Percentiles rank a stretch among this genome's conserved stretches.
Evolutionary conservation across 306 rosid species (phyloP).

Genomic region (Dalbergia oliveri): DNA sequence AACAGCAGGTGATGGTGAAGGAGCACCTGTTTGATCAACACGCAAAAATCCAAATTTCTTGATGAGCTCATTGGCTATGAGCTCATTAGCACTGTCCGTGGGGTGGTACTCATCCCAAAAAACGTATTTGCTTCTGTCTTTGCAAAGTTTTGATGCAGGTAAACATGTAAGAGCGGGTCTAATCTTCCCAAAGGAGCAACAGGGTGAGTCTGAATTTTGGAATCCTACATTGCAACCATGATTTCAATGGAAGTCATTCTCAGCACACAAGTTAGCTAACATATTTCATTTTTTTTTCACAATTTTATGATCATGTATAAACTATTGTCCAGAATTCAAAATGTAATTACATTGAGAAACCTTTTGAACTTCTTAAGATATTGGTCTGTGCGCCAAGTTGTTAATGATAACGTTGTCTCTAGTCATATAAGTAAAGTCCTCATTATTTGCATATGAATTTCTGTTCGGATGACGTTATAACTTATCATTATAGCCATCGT

Average conservation of each 20-base stretch:
- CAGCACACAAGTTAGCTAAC: no score
- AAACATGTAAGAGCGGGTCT: conserved; percentile 87
- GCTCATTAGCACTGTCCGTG: conserved; percentile 75
- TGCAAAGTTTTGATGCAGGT: conserved; percentile 81
- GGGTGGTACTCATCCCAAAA: conserved; percentile 99
- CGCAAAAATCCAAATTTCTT: conserved; percentile 67
- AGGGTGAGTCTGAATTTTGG: conserved; percentile 76
- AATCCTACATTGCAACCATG: conserved; percentile 62
- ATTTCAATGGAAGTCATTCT: background rate
- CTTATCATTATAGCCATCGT: no score
- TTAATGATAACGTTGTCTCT: no score
- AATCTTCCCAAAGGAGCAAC: conserved; percentile 88
- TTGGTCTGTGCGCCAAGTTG: no score
- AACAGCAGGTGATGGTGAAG: conserved; percentile 42
- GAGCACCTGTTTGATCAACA: conserved; percentile 44
- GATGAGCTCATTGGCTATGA: conserved; percentile 82
- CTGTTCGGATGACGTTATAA: no score
- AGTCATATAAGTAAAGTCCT: no score
- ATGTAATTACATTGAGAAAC: background rate
- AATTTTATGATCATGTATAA: background rate
- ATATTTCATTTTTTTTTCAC: background rate
- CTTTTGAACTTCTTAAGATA: background rate
- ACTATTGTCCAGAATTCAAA: background rate
- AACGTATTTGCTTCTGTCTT: conserved; percentile 90
- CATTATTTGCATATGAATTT: no score